phyloP scores from a whole-genome alignment of 2,329 filamentous ascomycete species.

The Trichoderma semiorbis region DNA sequence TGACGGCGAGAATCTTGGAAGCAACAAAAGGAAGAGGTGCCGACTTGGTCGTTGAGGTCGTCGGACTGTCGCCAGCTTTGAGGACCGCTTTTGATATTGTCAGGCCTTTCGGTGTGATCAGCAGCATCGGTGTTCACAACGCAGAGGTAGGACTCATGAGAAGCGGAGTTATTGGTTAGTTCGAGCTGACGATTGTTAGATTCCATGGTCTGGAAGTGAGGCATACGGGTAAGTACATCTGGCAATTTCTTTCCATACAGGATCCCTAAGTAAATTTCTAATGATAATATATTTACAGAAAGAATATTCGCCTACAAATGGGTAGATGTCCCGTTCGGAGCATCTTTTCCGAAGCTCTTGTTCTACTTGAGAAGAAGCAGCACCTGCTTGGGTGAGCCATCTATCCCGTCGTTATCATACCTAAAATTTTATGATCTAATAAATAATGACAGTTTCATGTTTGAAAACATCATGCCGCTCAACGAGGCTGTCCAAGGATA shows the following conservation, averaged over 20 bases:
- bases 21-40: conserved; percentile 77
- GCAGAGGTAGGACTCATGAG: conserved; percentile 51
- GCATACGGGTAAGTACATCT: conserved; percentile 50
- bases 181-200: conserved; percentile 37
- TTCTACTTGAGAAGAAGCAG: conserved; percentile 63
- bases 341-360: conserved; percentile 63
- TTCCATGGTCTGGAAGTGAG: conserved; percentile 63
- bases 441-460: conserved; percentile 61
- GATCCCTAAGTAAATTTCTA: background rate
- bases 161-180: background rate
- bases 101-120: conserved; percentile 69
- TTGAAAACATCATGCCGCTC: conserved; percentile 70
- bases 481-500: conserved; percentile 65
- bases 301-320: conserved; percentile 72
- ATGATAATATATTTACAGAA: conserved; percentile 38
- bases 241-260: background rate
- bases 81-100: conserved; percentile 68
- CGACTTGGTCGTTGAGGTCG: conserved; percentile 79
- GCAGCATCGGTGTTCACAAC: conserved; percentile 74
- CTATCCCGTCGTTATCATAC: too few species aligned
- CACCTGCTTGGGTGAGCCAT: conserved; percentile 49
- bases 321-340: conserved; percentile 72
- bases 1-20: conserved; percentile 67
- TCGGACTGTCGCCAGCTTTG: conserved; percentile 66
- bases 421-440: background rate